Evolutionary conservation across 306 rosid species (phyloP), one percentile per base, ranked within the genome.

Genomic region (Cucurbita maxima): DNA sequence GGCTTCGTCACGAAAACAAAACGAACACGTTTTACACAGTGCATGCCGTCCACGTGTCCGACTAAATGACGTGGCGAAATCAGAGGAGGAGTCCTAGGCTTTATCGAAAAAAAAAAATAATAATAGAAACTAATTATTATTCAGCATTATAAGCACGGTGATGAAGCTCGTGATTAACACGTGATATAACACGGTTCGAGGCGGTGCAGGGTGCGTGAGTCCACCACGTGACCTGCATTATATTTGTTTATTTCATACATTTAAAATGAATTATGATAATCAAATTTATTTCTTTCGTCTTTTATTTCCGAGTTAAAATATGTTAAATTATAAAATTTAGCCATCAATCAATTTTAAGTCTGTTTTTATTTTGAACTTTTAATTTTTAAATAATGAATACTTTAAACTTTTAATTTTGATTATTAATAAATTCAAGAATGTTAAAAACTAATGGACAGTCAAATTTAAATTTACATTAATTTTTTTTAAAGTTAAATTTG

Each of bases 31-130:
- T 70, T 43, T 70, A 48, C 58, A 47, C 58, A 48, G 58, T 51
- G 74, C 58, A 70, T 70, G 74, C 20, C 44, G 37, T 70, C 74
- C 58, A 70, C 74, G 74, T 70, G 74, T 47, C 74, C 14, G 3
- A 25, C 0, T 12, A 20, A 3, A 15, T 30, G 51, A 70, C 44
- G 74, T 70, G 74, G 16, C 37, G 9, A 10, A 43, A 66, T 43
- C 25, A 11, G 16, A 66, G 1, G 37, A 11, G 14, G 3, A 3
- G 51, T 63, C 51, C 15, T 38, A 41, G 34, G 50, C 64, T 58
- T 58, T 37, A 11, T 58, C 43, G 64, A 25, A 34, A 3, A 14
- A 36, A 36, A 4, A 5, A 0, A 10, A 22, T 13, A 59, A 60
- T 36, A 60, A 60, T 60, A 6, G 20, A 60, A 38, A 61, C 14